Base-by-base conservation (phyloP, 192 early-diverging fungal species). In the Backusella luteola region DNA sequence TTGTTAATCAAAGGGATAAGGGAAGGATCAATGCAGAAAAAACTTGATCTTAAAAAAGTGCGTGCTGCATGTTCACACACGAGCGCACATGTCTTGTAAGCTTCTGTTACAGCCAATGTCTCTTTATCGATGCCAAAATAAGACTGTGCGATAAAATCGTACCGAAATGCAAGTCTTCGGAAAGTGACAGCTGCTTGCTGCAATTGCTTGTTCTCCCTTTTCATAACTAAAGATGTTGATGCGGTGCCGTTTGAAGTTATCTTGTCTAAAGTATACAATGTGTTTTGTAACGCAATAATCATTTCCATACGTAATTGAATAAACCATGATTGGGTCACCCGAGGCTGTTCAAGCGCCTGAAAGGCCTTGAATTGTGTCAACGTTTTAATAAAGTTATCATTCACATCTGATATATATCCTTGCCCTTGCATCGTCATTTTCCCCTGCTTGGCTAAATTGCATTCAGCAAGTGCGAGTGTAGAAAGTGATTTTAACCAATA, bases 301-400 rank as follows among this genome's bases (percentile, higher is more conserved):
- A 79, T 75, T 8, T 79, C 78, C 39, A 74, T 74, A 35, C 78
- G 73, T n/a, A 75, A 34, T 32, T 79, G 78, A 63, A 79, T 59
- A 46, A 69, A 75, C 73, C 78, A 75, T 39, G 39, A 21, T 38
- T 74, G 78, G 6, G 59, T 74, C 0, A 42, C 21, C 6, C 73
- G 36, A 23, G 73, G 73, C 21, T 71, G 38, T 29, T 39, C 32
- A 35, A 79, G 63, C 14, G 69, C 63, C 35, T 59, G 26, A 46
- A 79, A 79, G 29, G 78, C 67, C 68, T 79, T 39, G 69, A 69
- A 68, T 71, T 71, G 36, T 29, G 34, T 59, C n/a, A 74, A 44
- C 8, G 73, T 17, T 71, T 56, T 66, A n/a, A 69, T 26, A 63
- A 71, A 63, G n/a, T 59, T 36, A 38, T 74, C 49, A 63, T 32